Percentiles rank a stretch among this genome's conserved stretches.
Evolutionary conservation across 2,329 filamentous ascomycete genomes (phyloP).

Genomic region (Phaeoacremonium minimum): DNA sequence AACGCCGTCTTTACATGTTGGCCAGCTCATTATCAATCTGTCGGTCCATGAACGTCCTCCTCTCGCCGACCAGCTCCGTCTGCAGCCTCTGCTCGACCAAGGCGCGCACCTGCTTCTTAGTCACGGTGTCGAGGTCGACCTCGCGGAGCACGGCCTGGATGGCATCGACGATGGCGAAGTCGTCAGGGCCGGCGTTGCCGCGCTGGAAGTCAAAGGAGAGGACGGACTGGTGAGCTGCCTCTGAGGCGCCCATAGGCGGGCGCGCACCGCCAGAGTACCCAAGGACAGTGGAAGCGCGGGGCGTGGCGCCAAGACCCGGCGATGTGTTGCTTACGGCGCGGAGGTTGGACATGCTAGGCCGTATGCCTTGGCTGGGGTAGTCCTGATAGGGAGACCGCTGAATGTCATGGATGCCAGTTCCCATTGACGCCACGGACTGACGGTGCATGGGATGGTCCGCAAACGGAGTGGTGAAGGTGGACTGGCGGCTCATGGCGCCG

Average conservation of each 20-base stretch:
- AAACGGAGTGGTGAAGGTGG: slow-evolving; percentile 41
- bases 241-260: slow-evolving; percentile 35
- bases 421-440: slow-evolving; percentile 69
- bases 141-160: slow-evolving; percentile 80
- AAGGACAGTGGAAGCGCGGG: slow-evolving; percentile 38
- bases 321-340: slow-evolving; percentile 44
- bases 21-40: slow-evolving; percentile 92
- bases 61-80: slow-evolving; percentile 81
- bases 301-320: slow-evolving; percentile 33
- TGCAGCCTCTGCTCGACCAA: slow-evolving; percentile 91
- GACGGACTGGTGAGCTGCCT: slow-evolving; percentile 40
- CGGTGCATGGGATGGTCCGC: slow-evolving; percentile 53
- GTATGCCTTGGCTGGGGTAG: slow-evolving; percentile 40
- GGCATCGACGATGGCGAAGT: slow-evolving; percentile 75
- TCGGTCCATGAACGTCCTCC: slow-evolving; percentile 82
- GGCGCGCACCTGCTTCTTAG: slow-evolving; percentile 93
- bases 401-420: slow-evolving; percentile 35
- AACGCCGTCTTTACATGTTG: slow-evolving; percentile 69
- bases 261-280: slow-evolving; percentile 44
- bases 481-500: slow-evolving; percentile 31
- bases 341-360: slow-evolving; percentile 60
- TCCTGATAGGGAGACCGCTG: slow-evolving; percentile 58
- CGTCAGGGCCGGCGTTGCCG: slow-evolving; percentile 63
- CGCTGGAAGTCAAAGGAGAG: slow-evolving; percentile 59
- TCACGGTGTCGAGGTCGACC: slow-evolving; percentile 93